Evolutionary conservation across 192 early-diverging fungal species (phyloP).

Genomic region (Mortierella alpina): DNA sequence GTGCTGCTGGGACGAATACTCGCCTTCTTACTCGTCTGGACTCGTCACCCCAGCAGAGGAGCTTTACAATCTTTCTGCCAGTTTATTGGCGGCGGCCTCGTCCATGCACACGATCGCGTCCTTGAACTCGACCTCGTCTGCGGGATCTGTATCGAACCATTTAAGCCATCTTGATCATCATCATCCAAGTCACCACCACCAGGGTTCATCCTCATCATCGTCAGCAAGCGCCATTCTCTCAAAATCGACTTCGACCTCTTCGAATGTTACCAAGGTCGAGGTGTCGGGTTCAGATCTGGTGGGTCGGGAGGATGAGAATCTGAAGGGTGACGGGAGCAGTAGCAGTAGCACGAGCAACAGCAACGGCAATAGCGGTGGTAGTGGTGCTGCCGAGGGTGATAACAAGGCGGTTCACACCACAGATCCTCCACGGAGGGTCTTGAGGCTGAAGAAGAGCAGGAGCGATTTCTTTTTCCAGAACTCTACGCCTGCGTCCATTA

Average conservation of each 20-base stretch:
- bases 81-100: conserved; percentile 10
- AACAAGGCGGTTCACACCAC: no score
- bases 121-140: not conserved
- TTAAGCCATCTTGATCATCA: not conserved
- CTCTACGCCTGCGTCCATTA: conserved; percentile 39
- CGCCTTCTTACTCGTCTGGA: not conserved
- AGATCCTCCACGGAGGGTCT: conserved; percentile 1
- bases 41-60: conserved; percentile 21
- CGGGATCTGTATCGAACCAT: not conserved
- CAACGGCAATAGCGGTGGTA: not conserved
- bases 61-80: conserved; percentile 14
- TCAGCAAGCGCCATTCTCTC: no score
- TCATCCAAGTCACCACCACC: not conserved
- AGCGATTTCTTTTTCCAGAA: conserved; percentile 55
- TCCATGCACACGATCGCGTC: conserved; percentile 37
- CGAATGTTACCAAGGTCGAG: conserved; percentile 2
- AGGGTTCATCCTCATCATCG: not conserved
- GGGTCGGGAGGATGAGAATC: no score
- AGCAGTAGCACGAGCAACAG: not conserved
- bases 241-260: not conserved
- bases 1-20: conserved; percentile 41
- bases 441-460: conserved; percentile 42
- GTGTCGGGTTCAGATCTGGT: not conserved
- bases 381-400: not conserved
- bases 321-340: not conserved